These are phyloP conservation scores for Aspergillus calidoustus DNA, from an alignment of 2,329 filamentous ascomycete genomes.

Conservation along the genomic window DNA sequence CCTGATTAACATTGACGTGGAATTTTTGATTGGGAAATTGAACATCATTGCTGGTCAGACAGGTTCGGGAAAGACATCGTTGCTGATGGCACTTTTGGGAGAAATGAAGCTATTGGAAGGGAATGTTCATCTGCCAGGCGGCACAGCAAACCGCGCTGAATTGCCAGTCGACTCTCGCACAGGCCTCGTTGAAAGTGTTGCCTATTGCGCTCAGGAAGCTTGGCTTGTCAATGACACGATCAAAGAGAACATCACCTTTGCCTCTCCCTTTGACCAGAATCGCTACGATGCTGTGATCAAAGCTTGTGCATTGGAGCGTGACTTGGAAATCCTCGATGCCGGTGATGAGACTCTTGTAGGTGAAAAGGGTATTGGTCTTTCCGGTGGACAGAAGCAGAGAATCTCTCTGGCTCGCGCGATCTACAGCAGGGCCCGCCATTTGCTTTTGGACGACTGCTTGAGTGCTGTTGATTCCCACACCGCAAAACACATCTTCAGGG, in stretches of 20 bases:
- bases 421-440: slow-evolving; percentile 91
- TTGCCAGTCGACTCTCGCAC: slow-evolving; percentile 80
- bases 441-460: slow-evolving; percentile 91
- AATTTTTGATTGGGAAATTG: slow-evolving; percentile 82
- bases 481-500: slow-evolving; percentile 95
- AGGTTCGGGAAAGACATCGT: slow-evolving; percentile 91
- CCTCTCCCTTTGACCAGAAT: slow-evolving; percentile 76
- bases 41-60: slow-evolving; percentile 94
- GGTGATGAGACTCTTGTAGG: slow-evolving; percentile 94
- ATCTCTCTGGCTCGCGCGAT: slow-evolving; percentile 95
- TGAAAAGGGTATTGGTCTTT: slow-evolving; percentile 95
- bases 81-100: slow-evolving; percentile 92
- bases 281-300: slow-evolving; percentile 87
- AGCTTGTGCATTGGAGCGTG: slow-evolving; percentile 87
- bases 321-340: slow-evolving; percentile 87
- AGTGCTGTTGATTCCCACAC: slow-evolving; percentile 98
- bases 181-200: slow-evolving; percentile 85
- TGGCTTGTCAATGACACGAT: slow-evolving; percentile 97
- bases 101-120: slow-evolving; percentile 91
- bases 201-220: slow-evolving; percentile 94
- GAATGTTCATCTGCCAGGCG: slow-evolving; percentile 81
- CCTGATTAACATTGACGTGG: slow-evolving; percentile 79
- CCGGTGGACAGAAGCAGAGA: slow-evolving; percentile 95
- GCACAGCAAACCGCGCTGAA: slow-evolving; percentile 77
- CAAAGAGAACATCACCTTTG: slow-evolving; percentile 93